Evolutionary conservation across 163 green algal genomes (phyloP).

Genomic region (Scenedesmus sp.): DNA sequence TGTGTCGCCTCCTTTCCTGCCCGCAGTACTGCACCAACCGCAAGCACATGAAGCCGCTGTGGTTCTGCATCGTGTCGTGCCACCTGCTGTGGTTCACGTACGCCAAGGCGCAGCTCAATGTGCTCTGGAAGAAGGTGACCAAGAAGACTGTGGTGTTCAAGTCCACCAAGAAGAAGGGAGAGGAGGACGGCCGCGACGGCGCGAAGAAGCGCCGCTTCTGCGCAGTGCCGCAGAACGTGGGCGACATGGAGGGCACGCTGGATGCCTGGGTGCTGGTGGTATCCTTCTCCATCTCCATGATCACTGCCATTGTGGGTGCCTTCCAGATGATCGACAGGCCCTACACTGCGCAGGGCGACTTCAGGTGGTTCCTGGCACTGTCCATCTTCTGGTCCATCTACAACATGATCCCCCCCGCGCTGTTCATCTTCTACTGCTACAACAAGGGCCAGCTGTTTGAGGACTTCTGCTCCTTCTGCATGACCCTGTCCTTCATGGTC

Average conservation of each 20-base stretch:
- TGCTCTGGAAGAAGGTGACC: constrained; percentile 58
- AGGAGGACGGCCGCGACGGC: constrained; percentile 50
- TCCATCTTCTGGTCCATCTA: constrained; percentile 67
- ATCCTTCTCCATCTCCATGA: constrained; percentile 56
- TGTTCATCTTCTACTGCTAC: constrained; percentile 71
- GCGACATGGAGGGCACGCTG: constrained; percentile 60
- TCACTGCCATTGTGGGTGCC: constrained; percentile 47
- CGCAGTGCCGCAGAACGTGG: constrained; percentile 52
- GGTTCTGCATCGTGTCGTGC: constrained; percentile 67
- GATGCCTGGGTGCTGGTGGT: constrained; percentile 55
- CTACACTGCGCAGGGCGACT: constrained; percentile 59
- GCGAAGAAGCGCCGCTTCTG: constrained; percentile 53
- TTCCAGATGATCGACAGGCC: constrained; percentile 63
- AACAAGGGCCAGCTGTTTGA: constrained; percentile 62
- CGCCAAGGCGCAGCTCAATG: constrained; percentile 66
- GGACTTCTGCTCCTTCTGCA: constrained; percentile 62
- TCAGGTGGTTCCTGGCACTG: constrained; percentile 57
- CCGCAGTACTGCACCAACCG: constrained; percentile 58
- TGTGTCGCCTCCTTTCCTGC: background rate
- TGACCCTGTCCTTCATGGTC: constrained; percentile 52
- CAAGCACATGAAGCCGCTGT: constrained; percentile 62
- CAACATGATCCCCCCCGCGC: constrained; percentile 63
- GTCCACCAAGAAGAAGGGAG: constrained; percentile 65
- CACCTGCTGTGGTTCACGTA: constrained; percentile 73
- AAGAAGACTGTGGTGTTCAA: constrained; percentile 63